Evolutionary conservation across 2,329 filamentous ascomycete genomes (phyloP).

Genomic region (Penicillium sp.): DNA sequence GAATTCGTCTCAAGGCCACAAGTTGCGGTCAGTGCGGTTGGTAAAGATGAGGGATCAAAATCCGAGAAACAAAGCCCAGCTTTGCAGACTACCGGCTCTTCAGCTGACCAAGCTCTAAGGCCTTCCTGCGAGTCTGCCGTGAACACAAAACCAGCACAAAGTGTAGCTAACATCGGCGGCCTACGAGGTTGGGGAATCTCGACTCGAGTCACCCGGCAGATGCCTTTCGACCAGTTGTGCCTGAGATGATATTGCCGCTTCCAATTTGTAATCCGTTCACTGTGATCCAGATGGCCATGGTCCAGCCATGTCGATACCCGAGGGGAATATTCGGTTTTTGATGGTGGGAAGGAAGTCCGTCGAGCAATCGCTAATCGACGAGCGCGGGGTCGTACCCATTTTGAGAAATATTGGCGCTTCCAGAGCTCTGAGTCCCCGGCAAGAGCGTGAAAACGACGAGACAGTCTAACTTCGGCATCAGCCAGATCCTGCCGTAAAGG

Average conservation of each 20-base stretch:
- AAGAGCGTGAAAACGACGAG: constrained; percentile 73
- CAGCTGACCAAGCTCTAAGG: constrained; percentile 78
- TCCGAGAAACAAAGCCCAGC: constrained; percentile 50
- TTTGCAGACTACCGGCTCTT: constrained; percentile 62
- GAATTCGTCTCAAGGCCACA: constrained; percentile 47
- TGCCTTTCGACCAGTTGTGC: constrained; percentile 88
- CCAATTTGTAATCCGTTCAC: constrained; percentile 69
- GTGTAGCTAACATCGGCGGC: constrained; percentile 72
- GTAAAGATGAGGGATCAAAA: constrained; percentile 66
- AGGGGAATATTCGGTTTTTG: constrained; percentile 57
- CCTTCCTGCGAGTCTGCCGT: constrained; percentile 74
- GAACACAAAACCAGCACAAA: constrained; percentile 76
- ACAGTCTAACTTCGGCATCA: constrained; percentile 46
- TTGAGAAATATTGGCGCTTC: constrained; percentile 85
- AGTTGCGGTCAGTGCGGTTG: constrained; percentile 59
- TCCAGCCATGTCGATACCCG: constrained; percentile 66
- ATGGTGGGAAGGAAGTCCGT: constrained; percentile 41
- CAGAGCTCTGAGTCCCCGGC: constrained; percentile 85
- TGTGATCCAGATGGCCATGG: constrained; percentile 59
- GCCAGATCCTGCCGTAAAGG: background rate
- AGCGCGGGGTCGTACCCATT: constrained; percentile 82
- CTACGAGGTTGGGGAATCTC: constrained; percentile 61
- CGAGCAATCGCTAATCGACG: constrained; percentile 73
- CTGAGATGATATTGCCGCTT: constrained; percentile 85
- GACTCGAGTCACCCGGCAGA: constrained; percentile 79